A percentile compares a stretch with the other conserved stretches of the same genome.
Evolutionary conservation across 192 early-diverging fungal species (phyloP).

Genomic region (Diversispora eburnea): DNA sequence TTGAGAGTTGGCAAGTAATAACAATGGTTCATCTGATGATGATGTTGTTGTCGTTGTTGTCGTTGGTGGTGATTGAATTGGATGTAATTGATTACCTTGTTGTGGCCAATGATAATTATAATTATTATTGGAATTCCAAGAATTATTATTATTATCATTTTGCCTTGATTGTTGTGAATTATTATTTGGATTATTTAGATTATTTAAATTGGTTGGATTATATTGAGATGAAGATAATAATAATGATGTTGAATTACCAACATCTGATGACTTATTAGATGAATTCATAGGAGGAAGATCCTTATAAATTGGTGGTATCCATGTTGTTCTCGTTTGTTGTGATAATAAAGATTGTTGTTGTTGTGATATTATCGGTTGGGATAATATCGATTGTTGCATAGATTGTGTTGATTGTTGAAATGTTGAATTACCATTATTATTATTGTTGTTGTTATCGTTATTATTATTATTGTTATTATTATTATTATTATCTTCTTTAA

Average conservation of each 20-base stretch:
- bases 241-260: not conserved
- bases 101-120: not conserved
- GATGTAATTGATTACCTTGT: not conserved
- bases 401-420: not conserved
- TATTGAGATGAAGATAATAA: not conserved
- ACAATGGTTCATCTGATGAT: too few relatives aligned
- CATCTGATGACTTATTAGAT: not conserved
- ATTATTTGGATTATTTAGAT: not conserved
- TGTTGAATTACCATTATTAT: not conserved
- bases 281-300: not conserved
- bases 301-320: not conserved
- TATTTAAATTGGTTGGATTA: not conserved
- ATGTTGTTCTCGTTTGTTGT: not conserved
- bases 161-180: not conserved
- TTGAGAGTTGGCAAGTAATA: too few relatives aligned
- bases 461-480: not conserved
- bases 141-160: not conserved
- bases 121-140: not conserved
- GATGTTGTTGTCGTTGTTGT: not conserved
- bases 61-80: not conserved
- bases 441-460: not conserved
- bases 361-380: not conserved
- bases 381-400: not conserved
- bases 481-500: not conserved
- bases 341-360: slow-evolving; percentile 12